These are phyloP conservation scores for Quercus berberidifolia DNA, from an alignment of 306 rosid species.

Conservation along the genomic window DNA sequence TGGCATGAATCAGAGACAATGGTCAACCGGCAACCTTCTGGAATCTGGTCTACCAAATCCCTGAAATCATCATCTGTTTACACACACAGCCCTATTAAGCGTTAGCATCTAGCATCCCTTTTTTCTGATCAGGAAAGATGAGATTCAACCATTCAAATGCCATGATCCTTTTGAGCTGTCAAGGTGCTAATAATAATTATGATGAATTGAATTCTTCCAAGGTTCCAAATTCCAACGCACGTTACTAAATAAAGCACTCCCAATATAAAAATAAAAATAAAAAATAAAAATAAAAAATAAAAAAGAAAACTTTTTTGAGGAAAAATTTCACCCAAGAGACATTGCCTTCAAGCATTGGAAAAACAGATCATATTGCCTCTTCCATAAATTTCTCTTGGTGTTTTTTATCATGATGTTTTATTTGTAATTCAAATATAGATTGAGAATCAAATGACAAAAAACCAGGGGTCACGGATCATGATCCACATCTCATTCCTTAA, in stretches of 20 bases:
- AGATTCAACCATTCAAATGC: background rate
- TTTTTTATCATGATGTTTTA: too few relatives aligned
- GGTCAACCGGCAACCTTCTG: constrained; percentile 55
- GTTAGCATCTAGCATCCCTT: background rate
- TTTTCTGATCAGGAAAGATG: background rate
- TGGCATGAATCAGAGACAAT: constrained; percentile 84
- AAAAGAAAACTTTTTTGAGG: background rate
- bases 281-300: background rate
- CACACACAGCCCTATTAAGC: background rate
- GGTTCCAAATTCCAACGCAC: background rate
- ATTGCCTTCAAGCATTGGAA: background rate
- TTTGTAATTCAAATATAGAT: too few relatives aligned
- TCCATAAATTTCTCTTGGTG: too few relatives aligned
- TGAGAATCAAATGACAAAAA: background rate
- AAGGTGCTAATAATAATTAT: background rate
- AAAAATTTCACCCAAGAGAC: background rate
- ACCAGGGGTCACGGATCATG: background rate
- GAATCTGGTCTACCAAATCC: constrained; percentile 48
- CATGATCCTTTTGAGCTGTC: background rate
- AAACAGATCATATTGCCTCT: background rate
- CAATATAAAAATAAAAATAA: too few relatives aligned
- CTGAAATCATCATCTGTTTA: constrained; percentile 77
- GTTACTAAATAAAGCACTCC: too few relatives aligned
- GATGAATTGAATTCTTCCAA: background rate
- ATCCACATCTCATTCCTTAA: background rate